These are phyloP conservation scores for Ustilago sp. DNA, from an alignment of 1,284 basidiomycete species.

Conservation along the genomic window DNA sequence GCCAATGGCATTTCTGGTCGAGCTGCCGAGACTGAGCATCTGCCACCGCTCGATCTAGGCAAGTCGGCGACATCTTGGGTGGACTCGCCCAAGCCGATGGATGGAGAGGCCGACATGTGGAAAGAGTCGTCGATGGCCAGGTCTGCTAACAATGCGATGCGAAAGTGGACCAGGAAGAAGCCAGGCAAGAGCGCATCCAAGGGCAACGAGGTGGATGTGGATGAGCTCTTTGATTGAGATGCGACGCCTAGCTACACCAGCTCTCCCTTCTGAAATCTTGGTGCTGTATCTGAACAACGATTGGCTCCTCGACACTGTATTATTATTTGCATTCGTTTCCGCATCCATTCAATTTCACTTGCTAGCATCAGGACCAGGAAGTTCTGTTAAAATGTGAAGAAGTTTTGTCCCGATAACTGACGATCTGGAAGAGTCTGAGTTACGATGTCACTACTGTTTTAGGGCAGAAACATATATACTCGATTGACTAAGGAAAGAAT, in stretches of 20 bases:
- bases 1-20: neutral
- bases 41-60: constrained; percentile 23
- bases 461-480: no score
- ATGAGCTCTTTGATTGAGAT: constrained; percentile 29
- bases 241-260: neutral
- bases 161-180: constrained; percentile 35
- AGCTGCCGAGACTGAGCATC: constrained; percentile 10
- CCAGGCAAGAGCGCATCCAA: constrained; percentile 3
- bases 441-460: no score
- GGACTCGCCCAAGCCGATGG: constrained; percentile 11
- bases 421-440: no score
- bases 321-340: neutral
- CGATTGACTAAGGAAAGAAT: no score
- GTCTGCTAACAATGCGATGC: constrained; percentile 13
- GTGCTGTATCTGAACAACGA: constrained; percentile 11
- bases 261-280: neutral
- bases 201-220: constrained; percentile 28
- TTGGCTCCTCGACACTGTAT: constrained; percentile 9
- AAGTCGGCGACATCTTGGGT: constrained; percentile 8
- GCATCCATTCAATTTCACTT: neutral
- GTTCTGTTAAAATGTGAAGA: neutral
- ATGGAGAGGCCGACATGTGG: constrained; percentile 36
- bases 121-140: constrained; percentile 22
- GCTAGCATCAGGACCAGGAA: neutral
- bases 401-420: no score